These are phyloP conservation scores for Anisodus acutangulus DNA, from an alignment of 257 asterid genomes.

Conservation along the genomic window DNA sequence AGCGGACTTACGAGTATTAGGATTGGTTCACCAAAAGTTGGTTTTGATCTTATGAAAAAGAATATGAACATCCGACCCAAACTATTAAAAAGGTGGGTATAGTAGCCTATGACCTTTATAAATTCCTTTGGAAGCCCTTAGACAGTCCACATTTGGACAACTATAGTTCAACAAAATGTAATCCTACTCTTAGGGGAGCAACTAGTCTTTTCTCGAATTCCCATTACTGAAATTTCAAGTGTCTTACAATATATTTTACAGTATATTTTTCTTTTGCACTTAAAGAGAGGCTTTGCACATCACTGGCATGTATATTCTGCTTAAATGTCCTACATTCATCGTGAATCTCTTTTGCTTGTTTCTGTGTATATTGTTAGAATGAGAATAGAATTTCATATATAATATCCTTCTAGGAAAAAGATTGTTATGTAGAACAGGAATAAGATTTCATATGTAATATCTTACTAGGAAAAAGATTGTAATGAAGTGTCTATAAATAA, in stretches of 20 bases:
- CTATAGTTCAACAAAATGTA: no score
- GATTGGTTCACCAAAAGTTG: background rate
- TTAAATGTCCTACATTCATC: conserved; percentile 15
- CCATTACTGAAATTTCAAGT: no score
- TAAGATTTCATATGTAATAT: no score
- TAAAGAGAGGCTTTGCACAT: background rate
- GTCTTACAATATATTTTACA: background rate
- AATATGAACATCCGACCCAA: background rate
- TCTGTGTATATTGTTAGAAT: background rate
- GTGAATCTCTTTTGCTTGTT: background rate
- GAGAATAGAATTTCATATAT: no score
- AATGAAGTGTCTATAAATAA: no score
- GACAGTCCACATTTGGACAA: no score
- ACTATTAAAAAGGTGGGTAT: background rate
- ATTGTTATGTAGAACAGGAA: no score
- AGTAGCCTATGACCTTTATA: no score
- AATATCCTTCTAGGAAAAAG: no score
- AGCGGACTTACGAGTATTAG: background rate
- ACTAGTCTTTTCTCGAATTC: background rate
- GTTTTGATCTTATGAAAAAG: background rate
- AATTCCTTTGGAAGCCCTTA: no score
- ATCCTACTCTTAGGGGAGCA: background rate
- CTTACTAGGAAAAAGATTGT: no score
- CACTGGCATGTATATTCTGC: background rate
- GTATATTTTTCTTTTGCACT: background rate